Evolutionary conservation across 805 yeast species (phyloP).

Genomic region (Pichia paraexigua): DNA sequence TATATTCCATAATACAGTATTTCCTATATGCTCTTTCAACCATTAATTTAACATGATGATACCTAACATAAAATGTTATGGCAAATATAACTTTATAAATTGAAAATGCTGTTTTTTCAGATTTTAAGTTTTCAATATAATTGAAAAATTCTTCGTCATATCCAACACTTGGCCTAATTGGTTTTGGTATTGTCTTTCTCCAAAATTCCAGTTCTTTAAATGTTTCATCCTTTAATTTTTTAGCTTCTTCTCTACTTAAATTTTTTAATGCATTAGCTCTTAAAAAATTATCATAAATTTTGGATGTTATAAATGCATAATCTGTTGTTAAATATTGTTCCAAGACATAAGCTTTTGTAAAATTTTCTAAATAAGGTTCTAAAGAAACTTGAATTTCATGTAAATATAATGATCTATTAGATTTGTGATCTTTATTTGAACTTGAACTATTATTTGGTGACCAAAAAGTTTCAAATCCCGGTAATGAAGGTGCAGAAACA

Average conservation of each 20-base stretch:
- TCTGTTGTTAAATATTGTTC: slow-evolving; percentile 17
- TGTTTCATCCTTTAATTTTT: slow-evolving; percentile 9
- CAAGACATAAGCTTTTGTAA: neutral
- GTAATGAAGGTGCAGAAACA: slow-evolving; percentile 26
- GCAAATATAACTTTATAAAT: slow-evolving; percentile 8
- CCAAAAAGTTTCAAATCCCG: slow-evolving; percentile 20
- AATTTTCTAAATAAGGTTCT: slow-evolving; percentile 2
- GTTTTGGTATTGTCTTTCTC: slow-evolving; percentile 22
- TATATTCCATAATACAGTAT: neutral
- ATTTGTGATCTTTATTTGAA: neutral
- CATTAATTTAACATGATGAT: slow-evolving; percentile 22
- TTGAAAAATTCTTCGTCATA: slow-evolving; percentile 7
- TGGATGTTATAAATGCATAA: slow-evolving; percentile 21
- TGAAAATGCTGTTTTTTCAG: slow-evolving; percentile 1
- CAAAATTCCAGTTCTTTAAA: slow-evolving; percentile 23
- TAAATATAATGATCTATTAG: slow-evolving; percentile 4
- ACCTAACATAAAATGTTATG: slow-evolving; percentile 18
- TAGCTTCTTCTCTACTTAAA: slow-evolving; percentile 14
- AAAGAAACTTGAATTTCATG: slow-evolving; percentile 7
- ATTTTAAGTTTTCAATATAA: slow-evolving; percentile 6
- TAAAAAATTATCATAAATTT: slow-evolving; percentile 22
- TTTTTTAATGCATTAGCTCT: slow-evolving; percentile 22
- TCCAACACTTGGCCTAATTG: slow-evolving; percentile 16
- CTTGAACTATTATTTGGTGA: slow-evolving; percentile 5
- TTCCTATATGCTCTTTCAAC: slow-evolving; percentile 18